Percentiles rank a stretch among this genome's conserved stretches.
These are phyloP conservation scores for Asparagopsis taxiformis DNA, from an alignment of 31 red algal genomes.

Conservation along the genomic window DNA sequence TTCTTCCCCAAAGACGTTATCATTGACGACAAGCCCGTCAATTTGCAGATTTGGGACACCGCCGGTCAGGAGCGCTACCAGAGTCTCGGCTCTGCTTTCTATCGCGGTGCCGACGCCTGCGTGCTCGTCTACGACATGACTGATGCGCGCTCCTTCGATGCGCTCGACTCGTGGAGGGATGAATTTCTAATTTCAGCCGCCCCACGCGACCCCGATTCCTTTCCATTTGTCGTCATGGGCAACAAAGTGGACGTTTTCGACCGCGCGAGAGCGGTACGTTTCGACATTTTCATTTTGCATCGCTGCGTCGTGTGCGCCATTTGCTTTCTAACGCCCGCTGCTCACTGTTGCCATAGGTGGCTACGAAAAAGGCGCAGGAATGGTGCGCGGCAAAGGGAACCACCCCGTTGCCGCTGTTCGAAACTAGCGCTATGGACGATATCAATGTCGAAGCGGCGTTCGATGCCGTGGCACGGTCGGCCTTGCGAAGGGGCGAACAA, in stretches of 20 bases:
- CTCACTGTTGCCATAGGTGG: constrained; percentile 25
- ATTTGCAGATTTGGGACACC: constrained; percentile 99
- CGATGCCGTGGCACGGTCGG: constrained; percentile 74
- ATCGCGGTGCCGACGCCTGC: constrained; percentile 96
- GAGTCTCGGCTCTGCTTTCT: constrained; percentile 93
- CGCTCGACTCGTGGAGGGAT: constrained; percentile 90
- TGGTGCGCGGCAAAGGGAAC: constrained; percentile 84
- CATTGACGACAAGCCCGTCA: constrained; percentile 73
- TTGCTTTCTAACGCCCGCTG: background rate
- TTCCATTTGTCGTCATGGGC: constrained; percentile 98
- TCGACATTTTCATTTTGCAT: background rate
- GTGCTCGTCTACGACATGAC: constrained; percentile 97
- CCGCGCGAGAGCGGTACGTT: constrained; percentile 64
- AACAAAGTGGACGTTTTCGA: constrained; percentile 90
- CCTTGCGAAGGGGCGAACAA: constrained; percentile 80
- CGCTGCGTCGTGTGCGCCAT: background rate
- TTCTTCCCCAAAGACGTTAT: constrained; percentile 95
- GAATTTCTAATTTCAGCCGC: constrained; percentile 91
- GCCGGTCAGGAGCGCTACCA: constrained; percentile 99
- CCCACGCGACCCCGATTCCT: constrained; percentile 80
- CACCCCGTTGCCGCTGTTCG: constrained; percentile 77
- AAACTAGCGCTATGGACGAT: constrained; percentile 94
- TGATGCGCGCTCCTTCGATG: constrained; percentile 82
- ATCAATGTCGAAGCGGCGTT: constrained; percentile 94
- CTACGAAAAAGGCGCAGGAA: constrained; percentile 69